Conservation (phyloP, 2,329 filamentous ascomycete species). For the Aspergillus quadricinctus region DNA sequence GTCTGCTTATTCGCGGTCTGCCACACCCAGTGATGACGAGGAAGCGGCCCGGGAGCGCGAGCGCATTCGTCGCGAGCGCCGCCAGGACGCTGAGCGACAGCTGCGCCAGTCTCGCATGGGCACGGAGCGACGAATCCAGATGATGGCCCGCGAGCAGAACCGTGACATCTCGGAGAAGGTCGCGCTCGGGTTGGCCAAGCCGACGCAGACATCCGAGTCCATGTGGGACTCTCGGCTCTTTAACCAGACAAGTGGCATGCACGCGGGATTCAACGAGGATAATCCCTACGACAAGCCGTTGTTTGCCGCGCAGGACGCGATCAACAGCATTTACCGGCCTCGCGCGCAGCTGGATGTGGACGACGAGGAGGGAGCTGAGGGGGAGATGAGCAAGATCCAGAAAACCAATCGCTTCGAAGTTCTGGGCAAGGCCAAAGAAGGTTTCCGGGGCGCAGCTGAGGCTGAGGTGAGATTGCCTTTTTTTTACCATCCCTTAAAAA, state of each 20-base stretch:
- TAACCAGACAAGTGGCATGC: conserved; percentile 88
- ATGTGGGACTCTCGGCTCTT: conserved; percentile 98
- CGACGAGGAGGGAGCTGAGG: conserved; percentile 73
- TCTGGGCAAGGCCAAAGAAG: conserved; percentile 74
- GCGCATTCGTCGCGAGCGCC: conserved; percentile 69
- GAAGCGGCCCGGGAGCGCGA: conserved; percentile 72
- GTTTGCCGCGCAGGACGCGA: conserved; percentile 91
- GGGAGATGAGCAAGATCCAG: conserved; percentile 82
- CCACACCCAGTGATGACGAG: conserved; percentile 57
- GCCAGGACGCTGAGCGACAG: conserved; percentile 81
- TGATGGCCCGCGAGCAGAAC: conserved; percentile 91
- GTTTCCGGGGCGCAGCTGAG: conserved; percentile 78
- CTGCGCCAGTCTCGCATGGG: conserved; percentile 94
- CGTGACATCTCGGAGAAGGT: conserved; percentile 97
- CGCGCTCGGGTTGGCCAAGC: conserved; percentile 88
- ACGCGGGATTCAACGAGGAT: conserved; percentile 92
- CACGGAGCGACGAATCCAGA: conserved; percentile 81
- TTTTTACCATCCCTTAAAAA: conserved; percentile 1
- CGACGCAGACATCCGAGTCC: conserved; percentile 81
- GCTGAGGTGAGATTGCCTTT: conserved; percentile 60
- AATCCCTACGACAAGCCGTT: conserved; percentile 96
- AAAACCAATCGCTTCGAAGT: conserved; percentile 84
- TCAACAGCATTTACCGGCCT: conserved; percentile 89
- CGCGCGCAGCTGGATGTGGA: conserved; percentile 67
- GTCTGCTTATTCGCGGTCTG: conserved; percentile 42